phyloP scores from a whole-genome alignment of 2,329 filamentous ascomycete species.

The Penicillium verrucosum region DNA sequence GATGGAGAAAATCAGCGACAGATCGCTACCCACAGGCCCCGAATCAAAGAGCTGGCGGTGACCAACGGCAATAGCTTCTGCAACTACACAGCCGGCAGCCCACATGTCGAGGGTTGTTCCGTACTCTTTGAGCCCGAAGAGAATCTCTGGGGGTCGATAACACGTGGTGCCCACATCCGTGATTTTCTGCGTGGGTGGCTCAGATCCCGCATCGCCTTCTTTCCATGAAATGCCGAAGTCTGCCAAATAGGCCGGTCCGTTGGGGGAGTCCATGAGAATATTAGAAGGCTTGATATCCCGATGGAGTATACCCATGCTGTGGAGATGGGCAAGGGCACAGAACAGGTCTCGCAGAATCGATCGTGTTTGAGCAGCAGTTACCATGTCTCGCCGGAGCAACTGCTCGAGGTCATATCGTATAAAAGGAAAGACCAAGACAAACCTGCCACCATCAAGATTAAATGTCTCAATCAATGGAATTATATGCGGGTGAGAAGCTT shows the following conservation, averaged over 20 bases:
- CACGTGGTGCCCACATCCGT: slow-evolving; percentile 90
- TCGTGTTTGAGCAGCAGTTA: slow-evolving; percentile 40
- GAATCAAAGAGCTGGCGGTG: slow-evolving; percentile 73
- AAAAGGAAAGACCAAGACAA: slow-evolving; percentile 83
- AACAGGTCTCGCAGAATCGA: slow-evolving; percentile 66
- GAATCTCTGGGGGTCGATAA: slow-evolving; percentile 83
- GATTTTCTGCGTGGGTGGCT: slow-evolving; percentile 68
- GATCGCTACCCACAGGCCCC: slow-evolving; percentile 84
- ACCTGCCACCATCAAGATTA: slow-evolving; percentile 62
- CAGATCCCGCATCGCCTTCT: slow-evolving; percentile 55
- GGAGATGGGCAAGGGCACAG: slow-evolving; percentile 66
- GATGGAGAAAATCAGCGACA: slow-evolving; percentile 85
- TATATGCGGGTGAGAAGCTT: slow-evolving; percentile 56
- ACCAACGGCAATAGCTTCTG: slow-evolving; percentile 63
- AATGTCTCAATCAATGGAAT: slow-evolving; percentile 72
- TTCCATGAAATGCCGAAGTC: slow-evolving; percentile 95
- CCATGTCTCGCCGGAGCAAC: slow-evolving; percentile 56
- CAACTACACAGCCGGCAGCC: slow-evolving; percentile 79
- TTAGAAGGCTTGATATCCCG: slow-evolving; percentile 94
- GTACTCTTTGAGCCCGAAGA: slow-evolving; percentile 81
- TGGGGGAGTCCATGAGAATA: slow-evolving; percentile 65
- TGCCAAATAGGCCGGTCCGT: slow-evolving; percentile 72
- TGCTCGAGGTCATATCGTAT: slow-evolving; percentile 68
- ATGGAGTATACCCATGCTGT: slow-evolving; percentile 76
- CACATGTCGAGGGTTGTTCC: slow-evolving; percentile 76